Conservation (phyloP, 495 filamentous ascomycete species). For the Neurospora sp. region DNA sequence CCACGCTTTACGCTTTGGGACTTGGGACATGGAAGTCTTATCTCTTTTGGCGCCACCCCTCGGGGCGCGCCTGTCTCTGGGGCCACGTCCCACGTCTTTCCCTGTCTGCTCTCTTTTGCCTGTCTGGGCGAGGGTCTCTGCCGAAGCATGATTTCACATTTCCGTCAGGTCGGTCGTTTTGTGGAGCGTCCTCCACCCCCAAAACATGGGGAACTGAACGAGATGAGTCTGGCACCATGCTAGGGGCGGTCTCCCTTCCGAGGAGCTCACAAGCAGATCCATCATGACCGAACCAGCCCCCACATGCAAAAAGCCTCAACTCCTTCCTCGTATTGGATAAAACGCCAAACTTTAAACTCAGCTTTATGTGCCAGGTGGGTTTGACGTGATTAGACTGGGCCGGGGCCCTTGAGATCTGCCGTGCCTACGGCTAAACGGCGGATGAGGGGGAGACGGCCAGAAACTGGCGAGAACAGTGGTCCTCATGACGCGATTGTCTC, state of each 20-base stretch:
- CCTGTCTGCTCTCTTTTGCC: neutral
- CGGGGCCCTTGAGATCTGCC: neutral
- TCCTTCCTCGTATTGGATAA: neutral
- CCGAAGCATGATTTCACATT: neutral
- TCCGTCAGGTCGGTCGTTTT: neutral
- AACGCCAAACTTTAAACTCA: neutral
- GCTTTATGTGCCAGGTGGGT: neutral
- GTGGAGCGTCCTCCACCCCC: neutral
- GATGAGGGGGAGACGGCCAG: neutral
- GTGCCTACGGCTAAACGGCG: neutral
- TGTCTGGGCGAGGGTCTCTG: neutral
- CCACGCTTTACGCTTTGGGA: constrained; percentile 12
- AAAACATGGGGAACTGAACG: constrained; percentile 1
- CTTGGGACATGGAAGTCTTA: constrained; percentile 7
- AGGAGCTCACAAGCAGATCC: neutral
- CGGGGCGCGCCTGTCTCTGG: constrained; percentile 11
- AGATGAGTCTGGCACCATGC: constrained; percentile 1
- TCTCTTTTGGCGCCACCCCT: constrained; percentile 19
- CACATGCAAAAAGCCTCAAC: neutral
- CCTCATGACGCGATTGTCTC: neutral
- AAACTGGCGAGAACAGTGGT: neutral
- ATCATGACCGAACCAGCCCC: neutral
- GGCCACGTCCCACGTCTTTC: constrained; percentile 8
- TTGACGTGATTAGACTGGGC: neutral
- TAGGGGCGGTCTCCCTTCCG: neutral